Evolutionary conservation across 768 basidiomycete species (phyloP), one percentile per base, ranked within the genome.

Genomic region (Lentinula sp.): DNA sequence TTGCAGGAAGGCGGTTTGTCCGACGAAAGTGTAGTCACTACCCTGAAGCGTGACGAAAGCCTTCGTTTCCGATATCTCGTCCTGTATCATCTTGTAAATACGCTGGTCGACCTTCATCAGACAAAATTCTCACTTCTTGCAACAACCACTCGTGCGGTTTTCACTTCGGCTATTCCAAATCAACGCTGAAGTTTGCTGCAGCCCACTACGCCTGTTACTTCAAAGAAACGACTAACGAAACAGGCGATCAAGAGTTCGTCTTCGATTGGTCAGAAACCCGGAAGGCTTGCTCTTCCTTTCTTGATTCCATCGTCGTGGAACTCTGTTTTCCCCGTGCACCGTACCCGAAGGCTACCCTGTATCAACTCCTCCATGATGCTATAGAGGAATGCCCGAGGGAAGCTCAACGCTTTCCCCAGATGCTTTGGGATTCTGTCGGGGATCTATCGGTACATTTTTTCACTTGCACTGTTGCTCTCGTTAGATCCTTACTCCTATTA

Each of bases 221-320:
- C 78, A 89, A 85, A 71, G 71, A 64, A 65, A 65, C 64, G 77
- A 71, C 62, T 69, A 63, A 52, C 0, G 76, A 79, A 37, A 71
- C 73, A 0, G 77, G 77, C 15, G 80, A 84, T 37, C 71, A 77
- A 12, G 84, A 84, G 63, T 77, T 85, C 48, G 74, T 81, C 10
- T 93, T 94, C 69, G 86, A 90, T 65, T 86, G 83, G 83, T 73
- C 63, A 6, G 79, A 79, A 55, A 71, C 90, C 62, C 83, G 84
- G 65, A 77, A 78, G 35, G 86, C 86, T 20, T 84, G 88, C 65
- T 79, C 81, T 66, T 93, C 92, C 3, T 92, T 91, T 73, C 72
- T 93, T 53, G 91, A 93, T 71, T 91, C 90, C 0, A 88, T 93
- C 61, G 82, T 94, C 63, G 82, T 93, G 61, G 92, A 94, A 68